Conservation (phyloP, 2,329 filamentous ascomycete genomes). For the Phialocephala sp. region DNA sequence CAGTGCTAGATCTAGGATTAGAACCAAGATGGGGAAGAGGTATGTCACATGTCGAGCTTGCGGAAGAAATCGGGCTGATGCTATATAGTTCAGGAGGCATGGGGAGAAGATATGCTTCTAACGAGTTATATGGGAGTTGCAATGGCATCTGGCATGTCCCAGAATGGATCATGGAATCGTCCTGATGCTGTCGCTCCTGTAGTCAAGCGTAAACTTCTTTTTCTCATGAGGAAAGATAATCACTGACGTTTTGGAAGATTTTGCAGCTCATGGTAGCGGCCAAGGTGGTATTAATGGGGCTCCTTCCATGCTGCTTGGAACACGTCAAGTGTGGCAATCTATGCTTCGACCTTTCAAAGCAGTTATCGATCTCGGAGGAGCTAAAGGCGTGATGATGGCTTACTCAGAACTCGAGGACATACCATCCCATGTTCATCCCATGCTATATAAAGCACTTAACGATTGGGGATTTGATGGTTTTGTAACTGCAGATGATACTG, state of each 20-base stretch:
- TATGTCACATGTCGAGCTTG: neutral
- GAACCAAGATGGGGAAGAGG: slow-evolving; percentile 52
- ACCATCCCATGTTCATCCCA: slow-evolving; percentile 48
- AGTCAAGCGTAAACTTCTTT: slow-evolving; percentile 44
- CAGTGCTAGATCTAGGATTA: slow-evolving; percentile 51
- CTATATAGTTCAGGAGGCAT: slow-evolving; percentile 45
- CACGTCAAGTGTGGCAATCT: slow-evolving; percentile 50
- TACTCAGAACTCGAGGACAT: slow-evolving; percentile 51
- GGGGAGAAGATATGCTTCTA: slow-evolving; percentile 53
- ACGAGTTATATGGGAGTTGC: slow-evolving; percentile 53
- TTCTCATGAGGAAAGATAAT: neutral
- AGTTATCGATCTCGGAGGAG: slow-evolving; percentile 49
- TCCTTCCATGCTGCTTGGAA: slow-evolving; percentile 51
- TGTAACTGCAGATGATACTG: slow-evolving; percentile 50
- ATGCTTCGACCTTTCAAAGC: slow-evolving; percentile 52
- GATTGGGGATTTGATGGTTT: slow-evolving; percentile 51
- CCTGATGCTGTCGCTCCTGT: slow-evolving; percentile 51
- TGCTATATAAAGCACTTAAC: slow-evolving; percentile 47
- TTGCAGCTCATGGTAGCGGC: slow-evolving; percentile 51
- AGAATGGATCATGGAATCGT: slow-evolving; percentile 50
- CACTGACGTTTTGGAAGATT: slow-evolving; percentile 37
- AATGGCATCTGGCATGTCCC: slow-evolving; percentile 50
- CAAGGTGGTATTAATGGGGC: slow-evolving; percentile 51
- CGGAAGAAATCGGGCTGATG: slow-evolving; percentile 14
- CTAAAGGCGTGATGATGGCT: slow-evolving; percentile 52